These are phyloP conservation scores for Fusarium annulatum DNA, from an alignment of 2,329 filamentous ascomycete genomes.

Conservation along the genomic window DNA sequence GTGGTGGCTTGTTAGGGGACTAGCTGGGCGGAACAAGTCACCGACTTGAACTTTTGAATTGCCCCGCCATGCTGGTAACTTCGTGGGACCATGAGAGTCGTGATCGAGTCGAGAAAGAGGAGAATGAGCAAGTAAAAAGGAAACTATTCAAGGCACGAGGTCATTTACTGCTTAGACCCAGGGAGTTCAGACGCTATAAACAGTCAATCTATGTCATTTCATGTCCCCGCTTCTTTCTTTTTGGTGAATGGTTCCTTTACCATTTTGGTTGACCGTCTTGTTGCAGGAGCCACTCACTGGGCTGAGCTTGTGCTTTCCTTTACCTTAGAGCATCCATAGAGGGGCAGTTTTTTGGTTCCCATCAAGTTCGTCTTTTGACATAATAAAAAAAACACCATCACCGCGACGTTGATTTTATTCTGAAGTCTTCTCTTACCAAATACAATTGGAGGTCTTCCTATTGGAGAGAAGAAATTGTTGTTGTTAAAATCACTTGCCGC, in stretches of 20 bases:
- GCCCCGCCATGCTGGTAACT: slow-evolving; percentile 23
- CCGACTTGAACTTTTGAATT: neutral
- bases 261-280: slow-evolving; percentile 37
- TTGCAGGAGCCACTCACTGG: slow-evolving; percentile 25
- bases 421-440: neutral
- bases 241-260: neutral
- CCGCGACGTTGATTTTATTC: slow-evolving; percentile 1
- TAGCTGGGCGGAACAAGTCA: slow-evolving; percentile 6
- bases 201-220: slow-evolving; percentile 3
- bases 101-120: slow-evolving; percentile 21
- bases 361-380: slow-evolving; percentile 30
- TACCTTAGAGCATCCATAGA: slow-evolving; percentile 32
- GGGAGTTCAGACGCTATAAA: neutral
- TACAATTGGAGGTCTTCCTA: neutral
- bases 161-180: slow-evolving; percentile 14
- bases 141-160: slow-evolving; percentile 7
- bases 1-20: neutral
- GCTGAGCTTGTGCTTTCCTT: slow-evolving; percentile 12
- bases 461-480: neutral
- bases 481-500: slow-evolving; percentile 4
- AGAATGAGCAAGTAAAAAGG: slow-evolving; percentile 5
- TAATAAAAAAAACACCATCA: slow-evolving; percentile 11
- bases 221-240: slow-evolving; percentile 30
- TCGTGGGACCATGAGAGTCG: slow-evolving; percentile 24
- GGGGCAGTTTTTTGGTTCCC: slow-evolving; percentile 32